Conservation (phyloP, 2,329 filamentous ascomycete species). For the Apiospora koreana region DNA sequence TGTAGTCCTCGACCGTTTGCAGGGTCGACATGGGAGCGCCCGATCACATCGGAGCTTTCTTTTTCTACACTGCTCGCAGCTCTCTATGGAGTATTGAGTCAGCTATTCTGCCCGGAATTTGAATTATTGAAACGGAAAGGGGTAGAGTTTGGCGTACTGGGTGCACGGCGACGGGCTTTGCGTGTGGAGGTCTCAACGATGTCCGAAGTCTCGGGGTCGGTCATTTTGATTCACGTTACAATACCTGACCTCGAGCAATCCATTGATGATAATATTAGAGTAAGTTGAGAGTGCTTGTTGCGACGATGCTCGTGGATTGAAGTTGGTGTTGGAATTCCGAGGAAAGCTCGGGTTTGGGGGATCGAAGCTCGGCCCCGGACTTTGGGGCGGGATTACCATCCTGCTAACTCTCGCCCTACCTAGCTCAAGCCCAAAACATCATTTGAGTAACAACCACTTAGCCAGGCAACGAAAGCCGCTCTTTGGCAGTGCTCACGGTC, state of each 20-base stretch:
- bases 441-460: too few species aligned
- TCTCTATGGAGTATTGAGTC: neutral
- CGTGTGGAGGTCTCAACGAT: neutral
- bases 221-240: neutral
- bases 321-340: neutral
- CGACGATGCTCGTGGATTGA: neutral
- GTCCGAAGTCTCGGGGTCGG: neutral
- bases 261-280: neutral
- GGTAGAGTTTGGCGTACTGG: neutral
- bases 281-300: too few species aligned
- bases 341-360: neutral
- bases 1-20: slow-evolving; percentile 7
- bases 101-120: neutral
- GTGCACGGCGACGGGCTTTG: neutral
- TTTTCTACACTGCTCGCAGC: slow-evolving; percentile 13
- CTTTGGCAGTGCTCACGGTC: too few species aligned
- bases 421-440: too few species aligned
- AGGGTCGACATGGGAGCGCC: slow-evolving; percentile 8
- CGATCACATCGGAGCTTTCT: slow-evolving; percentile 13
- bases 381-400: neutral
- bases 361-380: neutral
- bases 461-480: too few species aligned
- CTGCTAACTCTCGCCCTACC: too few species aligned
- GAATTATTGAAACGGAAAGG: neutral
- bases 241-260: neutral